phyloP scores from a whole-genome alignment of 2,329 filamentous ascomycete species.

The Ophiocordyceps camponoti-floridani region DNA sequence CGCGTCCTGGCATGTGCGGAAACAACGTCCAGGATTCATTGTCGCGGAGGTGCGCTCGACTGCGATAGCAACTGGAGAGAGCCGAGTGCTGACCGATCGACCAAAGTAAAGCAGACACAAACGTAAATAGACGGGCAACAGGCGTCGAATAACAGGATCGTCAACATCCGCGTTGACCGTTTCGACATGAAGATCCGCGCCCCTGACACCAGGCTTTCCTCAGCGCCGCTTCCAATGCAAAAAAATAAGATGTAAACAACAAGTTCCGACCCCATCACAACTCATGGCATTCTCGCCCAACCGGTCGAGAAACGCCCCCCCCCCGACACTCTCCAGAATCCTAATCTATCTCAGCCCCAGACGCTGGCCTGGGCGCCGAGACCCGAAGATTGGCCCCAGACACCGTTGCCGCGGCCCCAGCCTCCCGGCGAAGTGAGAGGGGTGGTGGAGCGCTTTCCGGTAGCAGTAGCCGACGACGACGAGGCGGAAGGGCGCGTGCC shows the following conservation, averaged over 20 bases:
- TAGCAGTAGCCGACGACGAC: slow-evolving; percentile 23
- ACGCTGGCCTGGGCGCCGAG: slow-evolving; percentile 83
- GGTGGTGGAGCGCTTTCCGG: slow-evolving; percentile 67
- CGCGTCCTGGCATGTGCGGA: slow-evolving; percentile 7
- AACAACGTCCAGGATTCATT: too few relatives aligned
- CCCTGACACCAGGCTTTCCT: neutral
- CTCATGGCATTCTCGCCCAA: neutral
- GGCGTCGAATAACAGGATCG: neutral
- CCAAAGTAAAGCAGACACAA: neutral
- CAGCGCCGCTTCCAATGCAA: slow-evolving; percentile 9
- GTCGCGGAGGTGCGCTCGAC: slow-evolving; percentile 2
- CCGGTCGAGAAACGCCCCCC: neutral
- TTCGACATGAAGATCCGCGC: neutral
- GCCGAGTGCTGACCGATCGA: neutral
- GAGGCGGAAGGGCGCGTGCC: slow-evolving; percentile 65
- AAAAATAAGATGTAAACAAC: neutral
- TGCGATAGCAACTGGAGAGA: neutral
- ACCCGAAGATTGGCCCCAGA: slow-evolving; percentile 70
- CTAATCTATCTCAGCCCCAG: slow-evolving; percentile 49
- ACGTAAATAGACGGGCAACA: neutral
- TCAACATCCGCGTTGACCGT: neutral
- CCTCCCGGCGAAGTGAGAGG: slow-evolving; percentile 75
- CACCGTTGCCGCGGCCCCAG: slow-evolving; percentile 66
- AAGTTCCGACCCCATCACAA: neutral
- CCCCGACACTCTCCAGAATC: neutral